These are phyloP conservation scores for Arthromyces matolae DNA, from an alignment of 768 basidiomycete genomes.

Conservation along the genomic window DNA sequence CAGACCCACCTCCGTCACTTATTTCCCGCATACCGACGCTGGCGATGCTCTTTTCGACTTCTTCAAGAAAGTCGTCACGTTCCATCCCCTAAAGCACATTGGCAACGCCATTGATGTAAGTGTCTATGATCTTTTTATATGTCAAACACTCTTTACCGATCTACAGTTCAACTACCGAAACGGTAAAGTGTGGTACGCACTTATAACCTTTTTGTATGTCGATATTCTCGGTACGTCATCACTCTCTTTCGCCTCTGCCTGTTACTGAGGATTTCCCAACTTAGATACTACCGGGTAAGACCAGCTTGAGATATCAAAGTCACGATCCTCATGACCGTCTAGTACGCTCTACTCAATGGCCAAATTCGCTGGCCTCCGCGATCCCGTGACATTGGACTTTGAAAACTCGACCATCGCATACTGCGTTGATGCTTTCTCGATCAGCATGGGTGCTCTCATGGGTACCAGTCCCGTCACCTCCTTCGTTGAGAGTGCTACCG, in stretches of 20 bases:
- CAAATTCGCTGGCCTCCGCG: slow-evolving; percentile 84
- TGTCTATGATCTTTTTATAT: slow-evolving; percentile 5
- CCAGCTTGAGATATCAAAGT: neutral
- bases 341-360: slow-evolving; percentile 90
- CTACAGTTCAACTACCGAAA: slow-evolving; percentile 54
- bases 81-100: slow-evolving; percentile 56
- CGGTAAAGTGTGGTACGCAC: slow-evolving; percentile 81
- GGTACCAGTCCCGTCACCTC: slow-evolving; percentile 82
- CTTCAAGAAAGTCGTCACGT: slow-evolving; percentile 82
- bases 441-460: slow-evolving; percentile 76
- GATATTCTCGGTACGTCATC: slow-evolving; percentile 64
- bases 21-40: slow-evolving; percentile 66
- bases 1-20: slow-evolving; percentile 74
- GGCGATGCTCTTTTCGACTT: slow-evolving; percentile 77
- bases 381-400: slow-evolving; percentile 82
- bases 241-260: neutral
- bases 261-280: slow-evolving; percentile 2
- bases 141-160: neutral
- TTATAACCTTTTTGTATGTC: slow-evolving; percentile 87
- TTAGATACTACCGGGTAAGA: slow-evolving; percentile 47
- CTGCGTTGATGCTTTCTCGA: slow-evolving; percentile 78
- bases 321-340: slow-evolving; percentile 6
- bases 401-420: slow-evolving; percentile 81
- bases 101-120: slow-evolving; percentile 70
- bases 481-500: slow-evolving; percentile 79